Base-by-base conservation (phyloP, 805 yeast species). In the Saccharomycopsis sp. region DNA sequence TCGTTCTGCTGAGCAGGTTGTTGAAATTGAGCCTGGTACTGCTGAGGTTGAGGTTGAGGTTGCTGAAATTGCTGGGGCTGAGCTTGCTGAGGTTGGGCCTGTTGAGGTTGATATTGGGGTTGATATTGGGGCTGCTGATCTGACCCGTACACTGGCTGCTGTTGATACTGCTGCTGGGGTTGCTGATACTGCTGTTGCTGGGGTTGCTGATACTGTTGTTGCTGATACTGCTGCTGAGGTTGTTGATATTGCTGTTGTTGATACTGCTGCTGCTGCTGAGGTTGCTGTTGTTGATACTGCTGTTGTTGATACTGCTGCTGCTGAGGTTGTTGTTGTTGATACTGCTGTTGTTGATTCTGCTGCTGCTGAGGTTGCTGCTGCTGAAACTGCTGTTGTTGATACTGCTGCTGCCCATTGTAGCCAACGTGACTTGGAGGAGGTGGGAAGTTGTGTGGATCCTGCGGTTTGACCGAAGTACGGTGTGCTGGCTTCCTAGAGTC, bases 41-140 rank as follows among this genome's bases (percentile, higher is more conserved):
- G 38, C 9, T 12, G 38, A 31, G 22, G 44, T 5, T 34, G 19
- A 16, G 35, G 38, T 26, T 43, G 40, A n/a, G 16, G 43, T 38
- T 48, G 48, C 17, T 43, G 34, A 22, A 34, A 36, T 15, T 27
- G 37, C 4, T 21, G 41, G 20, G 22, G 45, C 30, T 34, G 42
- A 15, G 8, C 17, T 8, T 34, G 39, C n/a, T 44, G 48, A 18
- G 36, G 29, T 16, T 10, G 36, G 10, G 19, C 21, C 15, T 16
- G 30, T 6, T 10, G 32, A 21, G 5, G 21, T 19, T 30, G 44
- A 30, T 16, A 15, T 19, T 35, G 39, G 13, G 34, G 17, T 21
- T 19, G 34, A 10, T 34, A 22, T 10, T 13, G 30, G n/a, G 19
- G 39, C 20, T 36, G 36, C 3, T 12, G 12, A 30, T 8, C 17